Evolutionary conservation across 2,329 filamentous ascomycete species (phyloP), one percentile per base, ranked within the genome.

Genomic region (Clonostachys solani): DNA sequence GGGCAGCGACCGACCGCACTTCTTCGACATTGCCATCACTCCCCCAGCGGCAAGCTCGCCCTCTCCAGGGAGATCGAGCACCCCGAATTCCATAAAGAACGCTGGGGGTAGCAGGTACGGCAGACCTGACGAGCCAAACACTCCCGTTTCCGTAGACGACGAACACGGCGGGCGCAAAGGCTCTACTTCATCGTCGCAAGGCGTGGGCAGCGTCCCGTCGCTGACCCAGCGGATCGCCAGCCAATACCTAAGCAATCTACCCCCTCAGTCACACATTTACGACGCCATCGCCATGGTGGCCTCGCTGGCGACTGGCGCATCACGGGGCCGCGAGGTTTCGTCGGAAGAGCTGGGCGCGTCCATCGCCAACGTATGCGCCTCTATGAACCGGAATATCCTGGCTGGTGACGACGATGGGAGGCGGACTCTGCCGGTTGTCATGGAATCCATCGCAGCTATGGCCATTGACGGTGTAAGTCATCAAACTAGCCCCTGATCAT

Each of bases 361-460:
- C 12, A 48, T 48, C n/a, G 41, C 42, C 12, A 19, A 33, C 18
- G 42, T 44, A 6, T 48, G 46, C 29, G 46, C 41, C 4, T 44
- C 46, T 13, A 48, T 48, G 33, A 44, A 48, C 42, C 23, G 33
- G 18, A 35, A 38, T n/a, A 23, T 48, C 6, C 41, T 43, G 15
- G 17, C 34, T 12, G 42, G 47, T 29, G 37, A 46, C 16, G 43
- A 45, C 6, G 44, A 46, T 40, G 44, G 44, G 34, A 8, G 38
- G 17, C 15, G 34, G 18, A 51, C 52, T 34, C 53, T 57, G 33
- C 44, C 51, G 13, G 57, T 55, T 33, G 60, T 58, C 2, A 53
- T 66, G 42, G 58, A 63, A 44, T 64, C 61, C 42, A 63, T 66
- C 42, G 54, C 60, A 3, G 58, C 56, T 5, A 50, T 66, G 37